Evolutionary conservation across 768 basidiomycete genomes (phyloP), one percentile per base, ranked within the genome.

Genomic region (Tricholoma sp.): DNA sequence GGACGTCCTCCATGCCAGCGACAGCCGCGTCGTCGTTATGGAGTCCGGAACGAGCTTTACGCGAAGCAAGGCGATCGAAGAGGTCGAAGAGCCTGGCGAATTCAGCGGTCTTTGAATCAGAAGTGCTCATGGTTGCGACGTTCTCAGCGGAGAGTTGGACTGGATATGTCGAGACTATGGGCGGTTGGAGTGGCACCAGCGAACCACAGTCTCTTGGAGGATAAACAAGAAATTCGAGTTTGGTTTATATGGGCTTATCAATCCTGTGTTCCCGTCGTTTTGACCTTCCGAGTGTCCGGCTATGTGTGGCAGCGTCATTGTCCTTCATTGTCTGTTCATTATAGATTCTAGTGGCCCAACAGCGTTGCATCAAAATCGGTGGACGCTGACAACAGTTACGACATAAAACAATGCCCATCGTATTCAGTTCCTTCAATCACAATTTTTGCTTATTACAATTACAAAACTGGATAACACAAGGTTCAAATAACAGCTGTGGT

Each of bases 71-170:
- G 32, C 73, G 76, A 39, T 84, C 79, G 60, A 83, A 83, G 53
- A 82, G 67, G 39, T 77, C 73, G 57, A 83, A 80, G 35, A 85
- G 78, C 53, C 73, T 72, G 1, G 79, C 79, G 60, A 83, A 80
- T 51, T 84, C 83, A 39, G 77, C 76, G 9, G 69, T 77, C 64
- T 75, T 80, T 50, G 72, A 59, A 24, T 77, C 69, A 39, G 66
- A 63, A 41, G 69, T 52, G 35, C 64, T 61, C 19, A 59, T 57
- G 16, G 61, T 55, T 18, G 57, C 60, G 18, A 34, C 1, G 11
- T 46, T 8, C 1, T 27, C 14, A 14, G 16, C 24, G 6, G 24
- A 24, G 24, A n/a, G 9, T 19, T n/a, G 8, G 16, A 16, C 5
- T 5, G 29, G n/a, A 29, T 29, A n/a, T 24, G 29, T 16, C 3